Percentiles rank a stretch among this genome's conserved stretches.
Evolutionary conservation across 2,329 filamentous ascomycete species (phyloP).

Genomic region (Microcera coccophila): DNA sequence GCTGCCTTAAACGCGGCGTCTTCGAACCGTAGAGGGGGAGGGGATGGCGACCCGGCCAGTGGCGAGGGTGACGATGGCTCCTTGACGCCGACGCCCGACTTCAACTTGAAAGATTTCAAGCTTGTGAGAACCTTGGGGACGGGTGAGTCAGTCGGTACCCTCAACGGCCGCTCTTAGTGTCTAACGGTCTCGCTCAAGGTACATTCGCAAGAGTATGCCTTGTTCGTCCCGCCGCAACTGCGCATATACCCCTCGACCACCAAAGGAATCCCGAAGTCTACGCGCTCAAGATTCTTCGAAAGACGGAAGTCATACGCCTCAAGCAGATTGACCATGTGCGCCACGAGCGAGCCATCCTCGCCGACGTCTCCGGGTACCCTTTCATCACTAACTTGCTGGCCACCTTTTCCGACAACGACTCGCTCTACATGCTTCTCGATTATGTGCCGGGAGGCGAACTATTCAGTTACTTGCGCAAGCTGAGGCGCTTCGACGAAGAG

Average conservation of each 20-base stretch:
- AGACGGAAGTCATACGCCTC: conserved; percentile 69
- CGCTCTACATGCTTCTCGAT: conserved; percentile 78
- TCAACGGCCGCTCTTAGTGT: too few relatives aligned
- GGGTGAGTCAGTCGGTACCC: conserved; percentile 43
- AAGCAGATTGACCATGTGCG: conserved; percentile 86
- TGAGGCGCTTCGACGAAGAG: conserved; percentile 73
- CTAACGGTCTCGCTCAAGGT: conserved; percentile 43
- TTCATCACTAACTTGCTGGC: conserved; percentile 78
- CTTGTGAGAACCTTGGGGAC: conserved; percentile 74
- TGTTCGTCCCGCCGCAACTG: conserved; percentile 60
- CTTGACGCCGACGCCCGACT: conserved; percentile 27
- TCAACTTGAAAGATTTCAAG: conserved; percentile 56
- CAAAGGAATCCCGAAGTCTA: conserved; percentile 54
- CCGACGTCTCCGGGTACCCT: conserved; percentile 72
- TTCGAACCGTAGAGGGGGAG: conserved; percentile 8
- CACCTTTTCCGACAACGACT: conserved; percentile 75
- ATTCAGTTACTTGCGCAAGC: conserved; percentile 75
- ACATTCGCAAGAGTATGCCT: conserved; percentile 82
- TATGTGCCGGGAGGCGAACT: conserved; percentile 82
- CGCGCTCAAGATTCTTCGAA: conserved; percentile 75
- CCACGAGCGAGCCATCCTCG: conserved; percentile 75
- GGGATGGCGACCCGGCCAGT: conserved; percentile 9
- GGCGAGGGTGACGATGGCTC: conserved; percentile 11
- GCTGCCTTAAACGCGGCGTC: conserved; percentile 13
- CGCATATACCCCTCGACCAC: conserved; percentile 34